Conservation (phyloP, 2,329 filamentous ascomycete genomes). For the Monilinia fructigena region DNA sequence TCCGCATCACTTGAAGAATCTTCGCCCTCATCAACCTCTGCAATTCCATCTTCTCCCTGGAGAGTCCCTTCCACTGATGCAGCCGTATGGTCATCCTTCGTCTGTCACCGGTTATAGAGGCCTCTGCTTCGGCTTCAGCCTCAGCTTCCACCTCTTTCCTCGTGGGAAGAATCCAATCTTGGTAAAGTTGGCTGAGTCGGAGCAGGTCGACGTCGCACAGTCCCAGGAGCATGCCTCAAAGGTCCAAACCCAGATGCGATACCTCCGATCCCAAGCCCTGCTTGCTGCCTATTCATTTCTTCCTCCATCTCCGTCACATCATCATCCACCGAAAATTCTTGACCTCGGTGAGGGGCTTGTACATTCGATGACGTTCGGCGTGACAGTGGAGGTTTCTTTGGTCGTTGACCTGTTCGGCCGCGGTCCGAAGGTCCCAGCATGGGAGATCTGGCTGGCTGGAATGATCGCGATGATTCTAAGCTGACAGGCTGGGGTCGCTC, state of each 20-base stretch:
- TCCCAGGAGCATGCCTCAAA: slow-evolving; percentile 50
- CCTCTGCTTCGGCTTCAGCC: slow-evolving; percentile 24
- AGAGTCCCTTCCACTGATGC: slow-evolving; percentile 33
- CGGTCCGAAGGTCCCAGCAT: slow-evolving; percentile 39
- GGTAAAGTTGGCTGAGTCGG: slow-evolving; percentile 48
- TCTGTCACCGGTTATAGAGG: slow-evolving; percentile 26
- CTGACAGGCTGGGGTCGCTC: slow-evolving; percentile 36
- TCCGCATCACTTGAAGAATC: slow-evolving; percentile 82
- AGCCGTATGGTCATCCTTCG: slow-evolving; percentile 27
- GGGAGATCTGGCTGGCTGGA: slow-evolving; percentile 36
- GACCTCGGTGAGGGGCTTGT: slow-evolving; percentile 73
- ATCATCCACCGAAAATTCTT: slow-evolving; percentile 89
- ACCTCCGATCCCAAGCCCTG: slow-evolving; percentile 39
- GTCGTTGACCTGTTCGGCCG: slow-evolving; percentile 39
- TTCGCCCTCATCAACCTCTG: slow-evolving; percentile 44
- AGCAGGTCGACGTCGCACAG: slow-evolving; percentile 49
- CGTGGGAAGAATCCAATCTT: slow-evolving; percentile 49
- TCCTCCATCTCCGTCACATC: slow-evolving; percentile 76
- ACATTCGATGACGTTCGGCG: slow-evolving; percentile 72
- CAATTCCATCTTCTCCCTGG: slow-evolving; percentile 43
- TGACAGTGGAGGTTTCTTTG: slow-evolving; percentile 65
- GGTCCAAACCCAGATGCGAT: slow-evolving; percentile 42
- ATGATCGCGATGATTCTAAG: slow-evolving; percentile 37
- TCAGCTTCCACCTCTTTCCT: slow-evolving; percentile 44
- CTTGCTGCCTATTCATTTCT: slow-evolving; percentile 54